Base-by-base conservation (phyloP, 208 protist species). In the Crithidia bombi region DNA sequence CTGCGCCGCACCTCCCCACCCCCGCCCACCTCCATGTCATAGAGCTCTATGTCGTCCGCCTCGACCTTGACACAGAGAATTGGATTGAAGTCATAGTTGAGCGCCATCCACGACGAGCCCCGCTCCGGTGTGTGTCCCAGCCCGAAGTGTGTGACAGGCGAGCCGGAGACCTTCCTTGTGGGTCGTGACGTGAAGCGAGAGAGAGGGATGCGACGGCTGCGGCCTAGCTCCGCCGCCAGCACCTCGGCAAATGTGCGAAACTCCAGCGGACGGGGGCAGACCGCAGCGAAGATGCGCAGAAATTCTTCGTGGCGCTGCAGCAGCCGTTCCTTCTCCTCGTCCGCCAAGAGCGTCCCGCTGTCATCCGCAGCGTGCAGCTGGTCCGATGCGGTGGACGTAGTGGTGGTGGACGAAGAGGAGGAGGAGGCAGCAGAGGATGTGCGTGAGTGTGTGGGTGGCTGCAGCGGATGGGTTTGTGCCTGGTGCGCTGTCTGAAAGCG, bases 241-340 rank as follows among this genome's bases (percentile, higher is more conserved):
- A 75, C 23, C 39, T 75, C 59, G 0, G 36, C 44, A 17, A 75
- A 75, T 28, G 61, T 75, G 51, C 41, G 44, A 12, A n/a, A 30
- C 21, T 75, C 51, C 30, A 75, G 49, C 23, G 58, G 61, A 1
- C 69, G 59, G 0, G 69, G 36, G 52, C 61, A 75, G 41, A 75
- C 69, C 3, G 51, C 28, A 11, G 44, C 47, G 51, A 75, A 68
- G 5, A 68, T 51, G 43, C 28, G 23, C 15, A 75, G 25, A 21
- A 75, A 47, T 1, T 35, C 49, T 15, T 56, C 17, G n/a, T 75
- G 69, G 6, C 50, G 46, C 14, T 21, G 35, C 39, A 75, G 52
- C 32, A 75, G 61, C 6, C 49, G 28, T 6, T 43, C 30, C 36
- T 68, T 75, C 17, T 69, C 58, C 12, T 61, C 49, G 0, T 57